A percentile compares a stretch with the other conserved stretches of the same genome.
phyloP scores from a whole-genome alignment of 306 rosid genomes.

The Prunus mira region DNA sequence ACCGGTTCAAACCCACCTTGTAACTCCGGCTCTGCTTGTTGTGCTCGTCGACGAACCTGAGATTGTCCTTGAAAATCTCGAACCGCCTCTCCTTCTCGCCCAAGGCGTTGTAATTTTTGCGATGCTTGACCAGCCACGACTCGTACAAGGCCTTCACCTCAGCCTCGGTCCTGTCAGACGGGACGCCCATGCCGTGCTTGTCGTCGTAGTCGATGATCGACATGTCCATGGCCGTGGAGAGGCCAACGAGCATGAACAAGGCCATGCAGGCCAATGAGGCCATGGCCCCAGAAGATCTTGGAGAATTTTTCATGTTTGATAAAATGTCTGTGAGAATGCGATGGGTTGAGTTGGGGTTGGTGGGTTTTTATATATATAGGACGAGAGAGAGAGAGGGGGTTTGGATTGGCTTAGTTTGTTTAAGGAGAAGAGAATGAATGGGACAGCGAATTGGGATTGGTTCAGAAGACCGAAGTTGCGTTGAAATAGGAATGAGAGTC shows the following conservation, averaged over 20 bases:
- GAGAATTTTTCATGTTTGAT: background rate
- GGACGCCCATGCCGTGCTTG: constrained; percentile 24
- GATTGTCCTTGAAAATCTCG: constrained; percentile 69
- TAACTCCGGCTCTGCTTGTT: constrained; percentile 37
- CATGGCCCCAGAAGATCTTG: background rate
- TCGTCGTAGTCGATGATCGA: constrained; percentile 72
- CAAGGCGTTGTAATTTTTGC: constrained; percentile 58
- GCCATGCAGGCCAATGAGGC: background rate
- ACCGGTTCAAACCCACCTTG: constrained; percentile 58
- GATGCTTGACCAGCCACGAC: constrained; percentile 66
- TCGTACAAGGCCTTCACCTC: constrained; percentile 47
- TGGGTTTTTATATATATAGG: background rate
- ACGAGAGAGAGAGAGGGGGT: background rate
- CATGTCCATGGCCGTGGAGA: constrained; percentile 52
- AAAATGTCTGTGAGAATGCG: background rate
- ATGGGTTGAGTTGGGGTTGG: background rate
- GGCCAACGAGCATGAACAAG: constrained; percentile 11
- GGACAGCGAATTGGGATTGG: background rate
- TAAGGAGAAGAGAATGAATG: background rate
- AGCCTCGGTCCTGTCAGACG: constrained; percentile 16
- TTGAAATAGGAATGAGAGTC: background rate
- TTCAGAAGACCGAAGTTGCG: constrained; percentile 9
- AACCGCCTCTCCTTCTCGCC: constrained; percentile 68
- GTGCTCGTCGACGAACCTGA: constrained; percentile 52
- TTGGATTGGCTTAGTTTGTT: background rate